Percentiles rank a stretch among this genome's conserved stretches.
phyloP scores from a whole-genome alignment of 2,329 filamentous ascomycete genomes.

The Neonectria hederae region DNA sequence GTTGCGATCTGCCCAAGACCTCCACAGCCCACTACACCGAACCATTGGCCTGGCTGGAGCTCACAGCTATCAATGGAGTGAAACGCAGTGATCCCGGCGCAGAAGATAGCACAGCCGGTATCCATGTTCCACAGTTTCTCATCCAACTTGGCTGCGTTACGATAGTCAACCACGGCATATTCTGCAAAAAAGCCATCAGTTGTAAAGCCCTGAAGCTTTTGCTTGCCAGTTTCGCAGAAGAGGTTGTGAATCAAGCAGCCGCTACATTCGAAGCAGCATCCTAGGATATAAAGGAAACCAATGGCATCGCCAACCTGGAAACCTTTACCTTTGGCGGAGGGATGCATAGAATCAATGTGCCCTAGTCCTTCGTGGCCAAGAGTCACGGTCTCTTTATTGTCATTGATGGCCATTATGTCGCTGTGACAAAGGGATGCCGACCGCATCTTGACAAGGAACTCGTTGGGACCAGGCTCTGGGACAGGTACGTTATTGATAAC shows the following conservation, averaged over 20 bases:
- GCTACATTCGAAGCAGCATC: conserved; percentile 57
- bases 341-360: conserved; percentile 50
- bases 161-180: conserved; percentile 57
- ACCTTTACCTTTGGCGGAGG: conserved; percentile 48
- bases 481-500: conserved; percentile 55
- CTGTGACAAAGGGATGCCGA: conserved; percentile 50
- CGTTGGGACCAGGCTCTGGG: conserved; percentile 52
- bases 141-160: conserved; percentile 54
- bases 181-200: conserved; percentile 58
- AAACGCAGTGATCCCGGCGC: conserved; percentile 59
- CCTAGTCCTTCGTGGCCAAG: conserved; percentile 59
- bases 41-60: conserved; percentile 49
- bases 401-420: conserved; percentile 37
- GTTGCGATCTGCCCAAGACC: conserved; percentile 57
- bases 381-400: conserved; percentile 31
- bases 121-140: conserved; percentile 39
- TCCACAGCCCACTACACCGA: conserved; percentile 56
- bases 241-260: conserved; percentile 57
- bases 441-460: conserved; percentile 50
- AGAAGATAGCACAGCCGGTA: conserved; percentile 55
- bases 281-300: conserved; percentile 57
- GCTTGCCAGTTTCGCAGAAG: conserved; percentile 49
- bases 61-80: conserved; percentile 51
- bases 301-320: conserved; percentile 55
- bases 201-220: conserved; percentile 54